Percentiles rank a stretch among this genome's conserved stretches.
These are phyloP conservation scores for Rostrohypoxylon terebratum DNA, from an alignment of 495 filamentous ascomycete genomes.

Conservation along the genomic window DNA sequence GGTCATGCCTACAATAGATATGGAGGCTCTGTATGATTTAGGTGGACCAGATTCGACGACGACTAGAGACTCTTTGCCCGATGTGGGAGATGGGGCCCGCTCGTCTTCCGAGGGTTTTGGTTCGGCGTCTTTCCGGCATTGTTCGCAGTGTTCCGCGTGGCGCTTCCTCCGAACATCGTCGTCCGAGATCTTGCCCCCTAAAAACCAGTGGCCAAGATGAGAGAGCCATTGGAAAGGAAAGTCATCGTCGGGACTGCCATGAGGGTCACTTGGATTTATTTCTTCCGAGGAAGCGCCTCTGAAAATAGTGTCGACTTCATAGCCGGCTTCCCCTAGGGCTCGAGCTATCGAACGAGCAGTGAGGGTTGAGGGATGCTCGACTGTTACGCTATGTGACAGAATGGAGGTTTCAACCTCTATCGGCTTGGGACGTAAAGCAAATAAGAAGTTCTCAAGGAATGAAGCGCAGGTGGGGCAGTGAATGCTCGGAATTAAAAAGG, in stretches of 20 bases:
- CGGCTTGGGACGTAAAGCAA: background rate
- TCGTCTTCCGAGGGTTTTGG: background rate
- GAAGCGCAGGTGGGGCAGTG: conserved; percentile 13
- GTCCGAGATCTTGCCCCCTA: background rate
- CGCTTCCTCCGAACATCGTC: background rate
- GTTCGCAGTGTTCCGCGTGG: conserved; percentile 16
- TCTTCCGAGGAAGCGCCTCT: background rate
- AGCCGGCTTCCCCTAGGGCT: conserved; percentile 9
- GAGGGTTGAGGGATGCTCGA: conserved; percentile 4
- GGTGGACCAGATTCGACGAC: conserved; percentile 1
- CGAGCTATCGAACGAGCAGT: conserved; percentile 6
- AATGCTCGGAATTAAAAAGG: conserved; percentile 15
- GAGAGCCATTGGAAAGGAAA: conserved; percentile 6
- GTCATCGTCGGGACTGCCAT: conserved; percentile 3
- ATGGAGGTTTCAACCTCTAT: conserved; percentile 12
- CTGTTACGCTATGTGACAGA: conserved; percentile 8
- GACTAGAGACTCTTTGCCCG: background rate
- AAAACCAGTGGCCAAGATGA: background rate
- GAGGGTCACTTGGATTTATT: background rate
- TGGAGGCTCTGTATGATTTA: conserved; percentile 1
- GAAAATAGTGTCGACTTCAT: conserved; percentile 15
- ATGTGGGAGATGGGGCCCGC: background rate
- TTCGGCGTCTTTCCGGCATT: conserved; percentile 4
- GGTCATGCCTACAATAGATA: conserved; percentile 4
- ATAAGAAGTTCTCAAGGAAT: conserved; percentile 7